Conservation (phyloP, 2,329 filamentous ascomycete genomes). For the Aspergillus pseudoviridinutans region DNA sequence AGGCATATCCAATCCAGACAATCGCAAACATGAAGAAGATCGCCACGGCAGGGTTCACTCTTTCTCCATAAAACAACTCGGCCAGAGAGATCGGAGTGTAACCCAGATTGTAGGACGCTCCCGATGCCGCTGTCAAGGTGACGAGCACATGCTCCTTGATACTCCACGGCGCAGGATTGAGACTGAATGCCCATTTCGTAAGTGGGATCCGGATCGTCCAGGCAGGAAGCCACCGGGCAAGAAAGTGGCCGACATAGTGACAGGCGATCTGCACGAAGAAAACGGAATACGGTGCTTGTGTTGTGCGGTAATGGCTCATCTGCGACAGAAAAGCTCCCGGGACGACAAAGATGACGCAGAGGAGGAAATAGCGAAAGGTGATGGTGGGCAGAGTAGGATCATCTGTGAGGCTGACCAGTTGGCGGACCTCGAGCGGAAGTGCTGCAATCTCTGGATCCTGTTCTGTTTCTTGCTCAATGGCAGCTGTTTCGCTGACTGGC, state of each 20-base stretch:
- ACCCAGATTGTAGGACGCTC: constrained; percentile 50
- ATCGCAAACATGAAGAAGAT: constrained; percentile 60
- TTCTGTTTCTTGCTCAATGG: constrained; percentile 26
- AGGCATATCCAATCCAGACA: constrained; percentile 57
- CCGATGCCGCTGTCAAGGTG: constrained; percentile 52
- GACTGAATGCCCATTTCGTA: constrained; percentile 46
- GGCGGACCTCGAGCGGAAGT: constrained; percentile 53
- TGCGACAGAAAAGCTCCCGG: constrained; percentile 57
- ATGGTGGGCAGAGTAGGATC: constrained; percentile 54
- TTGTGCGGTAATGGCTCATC: constrained; percentile 56
- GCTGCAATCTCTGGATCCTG: constrained; percentile 52
- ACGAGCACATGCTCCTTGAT: constrained; percentile 58
- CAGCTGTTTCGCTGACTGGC: neutral
- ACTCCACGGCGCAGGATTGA: constrained; percentile 56
- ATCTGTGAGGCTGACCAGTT: constrained; percentile 55
- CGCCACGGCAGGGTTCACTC: constrained; percentile 51
- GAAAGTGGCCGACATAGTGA: constrained; percentile 52
- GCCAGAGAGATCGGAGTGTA: constrained; percentile 53
- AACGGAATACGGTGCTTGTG: constrained; percentile 55
- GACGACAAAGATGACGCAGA: constrained; percentile 53
- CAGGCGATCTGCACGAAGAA: constrained; percentile 60
- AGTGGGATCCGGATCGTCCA: constrained; percentile 48
- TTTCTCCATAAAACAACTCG: constrained; percentile 54
- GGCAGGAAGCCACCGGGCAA: constrained; percentile 49
- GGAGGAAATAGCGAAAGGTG: constrained; percentile 58